These are phyloP conservation scores for Leptographium flavum DNA, from an alignment of 2,329 filamentous ascomycete genomes.

Conservation along the genomic window DNA sequence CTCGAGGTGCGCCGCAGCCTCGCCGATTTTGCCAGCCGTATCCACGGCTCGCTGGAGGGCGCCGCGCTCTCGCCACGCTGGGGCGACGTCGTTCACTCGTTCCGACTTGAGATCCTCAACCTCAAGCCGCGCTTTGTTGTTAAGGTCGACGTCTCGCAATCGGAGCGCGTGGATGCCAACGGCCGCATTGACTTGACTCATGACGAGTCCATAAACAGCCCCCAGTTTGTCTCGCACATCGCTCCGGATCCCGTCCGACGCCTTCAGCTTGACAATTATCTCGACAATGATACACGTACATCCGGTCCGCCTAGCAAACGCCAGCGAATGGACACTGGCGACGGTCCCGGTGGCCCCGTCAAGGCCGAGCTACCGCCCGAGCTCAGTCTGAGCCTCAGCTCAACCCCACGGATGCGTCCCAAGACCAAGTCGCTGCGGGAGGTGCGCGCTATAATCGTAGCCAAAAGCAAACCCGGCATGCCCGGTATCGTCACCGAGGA, in stretches of 20 bases:
- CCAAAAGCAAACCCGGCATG: slow-evolving; percentile 40
- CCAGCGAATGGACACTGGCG: slow-evolving; percentile 6
- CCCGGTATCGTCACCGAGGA: slow-evolving; percentile 44
- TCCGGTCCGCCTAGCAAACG: slow-evolving; percentile 8
- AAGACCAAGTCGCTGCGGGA: slow-evolving; percentile 25
- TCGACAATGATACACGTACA: slow-evolving; percentile 3
- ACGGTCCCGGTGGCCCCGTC: too few species aligned
- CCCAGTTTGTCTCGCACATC: neutral
- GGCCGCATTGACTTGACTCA: slow-evolving; percentile 22
- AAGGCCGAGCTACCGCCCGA: slow-evolving; percentile 14
- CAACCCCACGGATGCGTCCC: neutral
- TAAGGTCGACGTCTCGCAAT: slow-evolving; percentile 9
- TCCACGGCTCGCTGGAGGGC: slow-evolving; percentile 34
- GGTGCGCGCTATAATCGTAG: slow-evolving; percentile 39
- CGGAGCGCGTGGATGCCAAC: slow-evolving; percentile 12
- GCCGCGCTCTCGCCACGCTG: slow-evolving; percentile 32
- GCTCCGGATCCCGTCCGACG: slow-evolving; percentile 4
- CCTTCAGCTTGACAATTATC: slow-evolving; percentile 5
- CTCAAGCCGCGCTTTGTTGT: slow-evolving; percentile 34
- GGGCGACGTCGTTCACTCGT: slow-evolving; percentile 32
- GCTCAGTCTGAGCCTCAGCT: neutral
- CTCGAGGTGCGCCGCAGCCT: slow-evolving; percentile 48
- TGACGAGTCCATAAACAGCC: slow-evolving; percentile 14
- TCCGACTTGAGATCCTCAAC: slow-evolving; percentile 31
- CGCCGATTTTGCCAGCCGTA: slow-evolving; percentile 36